Evolutionary conservation across 2,329 filamentous ascomycete species (phyloP).

Genomic region (Colletotrichum coccodes): DNA sequence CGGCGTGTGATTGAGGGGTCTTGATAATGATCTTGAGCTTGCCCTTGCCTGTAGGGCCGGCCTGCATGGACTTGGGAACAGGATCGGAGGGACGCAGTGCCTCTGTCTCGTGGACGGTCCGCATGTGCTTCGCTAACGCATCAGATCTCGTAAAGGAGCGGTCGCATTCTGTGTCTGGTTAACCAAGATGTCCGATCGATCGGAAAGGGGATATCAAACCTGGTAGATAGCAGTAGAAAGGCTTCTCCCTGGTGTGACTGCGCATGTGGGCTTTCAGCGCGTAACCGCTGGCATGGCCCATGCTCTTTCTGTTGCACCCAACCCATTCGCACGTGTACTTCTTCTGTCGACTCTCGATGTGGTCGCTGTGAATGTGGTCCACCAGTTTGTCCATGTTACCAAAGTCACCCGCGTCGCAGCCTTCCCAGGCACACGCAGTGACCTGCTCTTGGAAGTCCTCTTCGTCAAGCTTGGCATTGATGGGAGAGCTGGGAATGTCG

Average conservation of each 20-base stretch:
- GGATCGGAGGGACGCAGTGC: conserved; percentile 84
- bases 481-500: conserved; percentile 79
- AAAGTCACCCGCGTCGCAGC: conserved; percentile 76
- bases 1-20: conserved; percentile 65
- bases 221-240: conserved; percentile 94
- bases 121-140: conserved; percentile 97
- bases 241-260: conserved; percentile 97
- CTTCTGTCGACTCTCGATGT: conserved; percentile 93
- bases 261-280: conserved; percentile 97
- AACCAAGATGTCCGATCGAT: conserved; percentile 18
- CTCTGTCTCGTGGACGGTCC: conserved; percentile 97
- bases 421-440: conserved; percentile 81
- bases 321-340: conserved; percentile 99
- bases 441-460: conserved; percentile 83
- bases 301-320: conserved; percentile 87
- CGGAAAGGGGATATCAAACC: conserved; percentile 63
- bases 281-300: conserved; percentile 94
- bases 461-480: conserved; percentile 75
- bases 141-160: conserved; percentile 96
- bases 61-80: conserved; percentile 75
- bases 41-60: conserved; percentile 54
- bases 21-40: conserved; percentile 74
- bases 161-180: conserved; percentile 80
- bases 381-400: conserved; percentile 85
- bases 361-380: conserved; percentile 88